Evolutionary conservation across 495 filamentous ascomycete genomes (phyloP).

Genomic region (Trichoderma parareesei): DNA sequence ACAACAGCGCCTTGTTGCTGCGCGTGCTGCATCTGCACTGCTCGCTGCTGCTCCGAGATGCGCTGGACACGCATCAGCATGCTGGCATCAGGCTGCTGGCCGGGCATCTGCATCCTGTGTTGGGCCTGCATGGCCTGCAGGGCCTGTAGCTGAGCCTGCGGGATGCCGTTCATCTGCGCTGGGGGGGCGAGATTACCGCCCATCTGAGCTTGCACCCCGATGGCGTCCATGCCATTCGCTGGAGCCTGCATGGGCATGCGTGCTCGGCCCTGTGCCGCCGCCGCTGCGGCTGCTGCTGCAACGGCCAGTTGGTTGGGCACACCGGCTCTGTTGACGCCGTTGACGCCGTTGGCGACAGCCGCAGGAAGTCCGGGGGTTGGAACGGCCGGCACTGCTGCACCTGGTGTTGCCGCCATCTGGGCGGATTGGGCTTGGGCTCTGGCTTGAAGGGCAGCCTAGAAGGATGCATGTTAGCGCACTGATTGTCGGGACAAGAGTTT

Average conservation of each 20-base stretch:
- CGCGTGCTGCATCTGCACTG: conserved; percentile 40
- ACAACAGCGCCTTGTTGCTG: conserved; percentile 26
- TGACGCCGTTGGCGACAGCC: conserved; percentile 16
- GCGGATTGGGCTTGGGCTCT: conserved; percentile 32
- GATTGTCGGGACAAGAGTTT: neutral
- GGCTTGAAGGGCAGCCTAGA: conserved; percentile 27
- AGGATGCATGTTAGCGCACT: conserved; percentile 12
- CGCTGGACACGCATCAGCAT: conserved; percentile 49
- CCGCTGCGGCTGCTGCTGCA: conserved; percentile 24
- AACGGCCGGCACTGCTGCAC: conserved; percentile 13
- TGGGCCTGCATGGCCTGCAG: conserved; percentile 47
- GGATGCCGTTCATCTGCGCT: conserved; percentile 63
- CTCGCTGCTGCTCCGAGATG: conserved; percentile 56
- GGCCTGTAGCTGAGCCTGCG: conserved; percentile 59
- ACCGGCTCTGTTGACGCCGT: neutral
- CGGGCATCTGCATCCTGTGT: conserved; percentile 29
- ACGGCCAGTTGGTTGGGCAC: conserved; percentile 20
- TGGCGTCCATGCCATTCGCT: conserved; percentile 27
- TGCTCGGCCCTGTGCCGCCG: conserved; percentile 28
- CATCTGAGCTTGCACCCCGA: conserved; percentile 34
- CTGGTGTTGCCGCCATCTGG: conserved; percentile 24
- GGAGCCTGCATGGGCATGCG: conserved; percentile 35
- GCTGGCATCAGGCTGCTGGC: conserved; percentile 44
- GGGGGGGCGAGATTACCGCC: conserved; percentile 40
- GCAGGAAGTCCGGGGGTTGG: conserved; percentile 24